Percentiles rank a stretch among this genome's conserved stretches.
Evolutionary conservation across 2,329 filamentous ascomycete species (phyloP).

Genomic region (Xylaria sp.): DNA sequence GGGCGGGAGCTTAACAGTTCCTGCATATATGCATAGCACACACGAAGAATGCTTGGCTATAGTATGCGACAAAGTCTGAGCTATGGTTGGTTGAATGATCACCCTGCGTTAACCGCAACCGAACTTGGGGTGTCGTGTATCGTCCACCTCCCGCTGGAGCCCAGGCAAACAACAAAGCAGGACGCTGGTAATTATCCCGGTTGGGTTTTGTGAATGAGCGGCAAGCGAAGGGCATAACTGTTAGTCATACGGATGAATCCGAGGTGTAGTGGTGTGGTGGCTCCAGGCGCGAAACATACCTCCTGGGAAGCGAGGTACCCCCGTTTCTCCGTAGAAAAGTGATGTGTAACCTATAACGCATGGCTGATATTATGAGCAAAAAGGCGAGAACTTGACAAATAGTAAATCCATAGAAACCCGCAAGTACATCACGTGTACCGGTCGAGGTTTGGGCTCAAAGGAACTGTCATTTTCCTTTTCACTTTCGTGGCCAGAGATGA

Average conservation of each 20-base stretch:
- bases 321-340: constrained; percentile 19
- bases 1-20: constrained; percentile 30
- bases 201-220: constrained; percentile 31
- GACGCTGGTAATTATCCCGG: constrained; percentile 25
- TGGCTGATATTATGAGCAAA: constrained; percentile 24
- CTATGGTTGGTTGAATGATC: constrained; percentile 32
- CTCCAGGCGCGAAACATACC: constrained; percentile 8
- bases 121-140: constrained; percentile 8
- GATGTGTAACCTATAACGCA: constrained; percentile 35
- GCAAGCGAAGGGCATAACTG: constrained; percentile 35
- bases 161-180: constrained; percentile 21
- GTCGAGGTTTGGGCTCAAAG: constrained; percentile 26
- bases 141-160: constrained; percentile 11
- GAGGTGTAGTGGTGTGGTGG: constrained; percentile 28
- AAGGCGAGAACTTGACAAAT: constrained; percentile 35
- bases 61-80: constrained; percentile 27
- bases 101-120: constrained; percentile 28
- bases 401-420: constrained; percentile 24
- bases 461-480: constrained; percentile 20
- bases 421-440: constrained; percentile 19
- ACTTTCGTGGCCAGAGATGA: not conserved
- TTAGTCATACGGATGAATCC: constrained; percentile 36
- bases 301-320: constrained; percentile 31
- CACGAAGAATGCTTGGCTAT: constrained; percentile 12
- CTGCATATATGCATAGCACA: constrained; percentile 35